A percentile compares a stretch with the other conserved stretches of the same genome.
phyloP scores from a whole-genome alignment of 441 rosid genomes.

The Mallotus japonicus region DNA sequence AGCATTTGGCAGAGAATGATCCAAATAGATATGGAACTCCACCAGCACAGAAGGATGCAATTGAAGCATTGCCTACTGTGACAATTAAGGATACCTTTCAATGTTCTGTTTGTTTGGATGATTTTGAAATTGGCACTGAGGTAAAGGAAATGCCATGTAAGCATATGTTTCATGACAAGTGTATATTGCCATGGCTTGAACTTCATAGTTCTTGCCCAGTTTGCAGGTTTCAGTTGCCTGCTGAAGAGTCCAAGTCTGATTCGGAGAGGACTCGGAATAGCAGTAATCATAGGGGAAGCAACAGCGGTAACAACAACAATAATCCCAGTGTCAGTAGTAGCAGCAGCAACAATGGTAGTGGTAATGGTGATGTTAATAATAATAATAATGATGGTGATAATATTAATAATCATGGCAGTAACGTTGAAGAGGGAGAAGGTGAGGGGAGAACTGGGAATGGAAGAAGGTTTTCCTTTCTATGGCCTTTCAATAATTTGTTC shows the following conservation, averaged over 20 bases:
- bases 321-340: neutral
- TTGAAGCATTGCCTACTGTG: slow-evolving; percentile 49
- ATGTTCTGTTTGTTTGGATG: slow-evolving; percentile 75
- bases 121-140: slow-evolving; percentile 52
- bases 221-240: slow-evolving; percentile 65
- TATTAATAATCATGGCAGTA: slow-evolving; percentile 11
- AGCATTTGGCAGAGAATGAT: slow-evolving; percentile 71
- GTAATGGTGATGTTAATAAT: neutral
- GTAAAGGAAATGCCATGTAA: slow-evolving; percentile 82
- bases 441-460: slow-evolving; percentile 29
- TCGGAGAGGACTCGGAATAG: slow-evolving; percentile 38
- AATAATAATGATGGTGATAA: slow-evolving; percentile 9
- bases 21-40: slow-evolving; percentile 75
- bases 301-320: too few relatives aligned
- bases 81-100: slow-evolving; percentile 48
- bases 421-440: slow-evolving; percentile 34
- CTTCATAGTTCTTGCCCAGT: slow-evolving; percentile 75
- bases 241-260: slow-evolving; percentile 52
- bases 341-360: neutral
- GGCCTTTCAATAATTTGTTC: slow-evolving; percentile 71
- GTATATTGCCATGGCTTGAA: slow-evolving; percentile 74
- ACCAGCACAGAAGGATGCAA: slow-evolving; percentile 62
- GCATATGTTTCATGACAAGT: slow-evolving; percentile 62
- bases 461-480: slow-evolving; percentile 57
- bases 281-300: slow-evolving; percentile 32